Base-by-base conservation (phyloP, 805 yeast species). In the Cyberlindnera maritima region DNA sequence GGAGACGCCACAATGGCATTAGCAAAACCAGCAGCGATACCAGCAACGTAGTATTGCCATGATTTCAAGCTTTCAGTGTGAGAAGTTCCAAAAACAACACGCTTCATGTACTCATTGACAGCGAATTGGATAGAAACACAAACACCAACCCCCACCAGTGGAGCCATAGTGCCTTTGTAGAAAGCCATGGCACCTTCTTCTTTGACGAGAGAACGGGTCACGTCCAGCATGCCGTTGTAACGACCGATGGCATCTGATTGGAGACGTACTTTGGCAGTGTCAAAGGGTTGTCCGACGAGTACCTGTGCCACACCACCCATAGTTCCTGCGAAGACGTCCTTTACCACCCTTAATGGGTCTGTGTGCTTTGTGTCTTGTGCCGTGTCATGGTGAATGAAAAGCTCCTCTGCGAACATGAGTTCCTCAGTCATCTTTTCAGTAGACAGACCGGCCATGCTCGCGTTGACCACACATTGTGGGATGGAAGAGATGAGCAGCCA, bases 241-340 rank as follows among this genome's bases (percentile, higher is more conserved):
- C 81, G 75, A 3, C 96, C 94, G 26, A 82, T 83, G 2, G 91
- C 84, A 1, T 91, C 89, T 2, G 95, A 83, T 62, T 94, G 98
- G 41, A 92, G 73, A 42, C 98, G 75, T 18, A 94, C 98, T 68
- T 92, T 92, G 37, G 94, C 88, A 11, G 96, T 88, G 65, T 91
- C 98, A 61, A 91, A 91, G 4, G 98, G 97, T 66, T 94, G 98
- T 21, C 99, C 99, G 8, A 85, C 87, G 28, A 94, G 70, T 6
- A 94, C 98, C 69, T 94, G 99, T 7, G 97, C 95, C 20, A 94
- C 80, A 46, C 99, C 99, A 46, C 98, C 98, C 60, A 85, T 76
- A 17, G 97, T 92, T 17, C 99, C 99, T 4, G 96, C 96, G 46
- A 57, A 50, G 3, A 60, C 50, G 34, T 60, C 64, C 36, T 60